Conservation (phyloP, 495 filamentous ascomycete species). For the Glonium stellatum region DNA sequence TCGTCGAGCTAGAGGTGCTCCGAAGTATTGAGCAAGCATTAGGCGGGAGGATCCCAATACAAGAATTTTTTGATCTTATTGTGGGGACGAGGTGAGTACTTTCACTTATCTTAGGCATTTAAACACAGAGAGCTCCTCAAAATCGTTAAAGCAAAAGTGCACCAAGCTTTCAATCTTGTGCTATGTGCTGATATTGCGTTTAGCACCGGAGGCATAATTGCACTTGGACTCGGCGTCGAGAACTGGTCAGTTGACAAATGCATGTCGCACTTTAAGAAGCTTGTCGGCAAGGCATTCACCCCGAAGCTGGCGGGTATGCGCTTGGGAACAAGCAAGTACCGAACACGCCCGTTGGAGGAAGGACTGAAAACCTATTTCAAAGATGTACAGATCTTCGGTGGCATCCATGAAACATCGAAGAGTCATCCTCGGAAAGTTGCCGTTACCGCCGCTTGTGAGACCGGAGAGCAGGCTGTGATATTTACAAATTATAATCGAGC, state of each 20-base stretch:
- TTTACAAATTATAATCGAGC: constrained; percentile 46
- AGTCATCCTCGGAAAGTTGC: constrained; percentile 38
- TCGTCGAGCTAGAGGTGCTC: constrained; percentile 41
- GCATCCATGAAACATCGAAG: constrained; percentile 25
- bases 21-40: constrained; percentile 32
- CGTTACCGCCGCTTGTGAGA: constrained; percentile 38
- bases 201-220: constrained; percentile 50
- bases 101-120: neutral
- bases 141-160: no score
- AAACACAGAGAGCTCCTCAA: neutral
- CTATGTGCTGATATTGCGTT: neutral
- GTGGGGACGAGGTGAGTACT: constrained; percentile 40
- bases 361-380: constrained; percentile 33
- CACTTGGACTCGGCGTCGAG: constrained; percentile 46
- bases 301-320: constrained; percentile 29
- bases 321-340: constrained; percentile 36
- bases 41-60: constrained; percentile 30
- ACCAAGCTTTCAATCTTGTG: no score
- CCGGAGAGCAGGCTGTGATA: constrained; percentile 31
- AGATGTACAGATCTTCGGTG: constrained; percentile 39
- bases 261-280: constrained; percentile 36
- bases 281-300: constrained; percentile 40
- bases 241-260: constrained; percentile 40
- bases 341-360: constrained; percentile 37
- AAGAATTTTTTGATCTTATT: constrained; percentile 43